Conservation (phyloP, 2,329 filamentous ascomycete genomes). For the Aspergillus sp. region DNA sequence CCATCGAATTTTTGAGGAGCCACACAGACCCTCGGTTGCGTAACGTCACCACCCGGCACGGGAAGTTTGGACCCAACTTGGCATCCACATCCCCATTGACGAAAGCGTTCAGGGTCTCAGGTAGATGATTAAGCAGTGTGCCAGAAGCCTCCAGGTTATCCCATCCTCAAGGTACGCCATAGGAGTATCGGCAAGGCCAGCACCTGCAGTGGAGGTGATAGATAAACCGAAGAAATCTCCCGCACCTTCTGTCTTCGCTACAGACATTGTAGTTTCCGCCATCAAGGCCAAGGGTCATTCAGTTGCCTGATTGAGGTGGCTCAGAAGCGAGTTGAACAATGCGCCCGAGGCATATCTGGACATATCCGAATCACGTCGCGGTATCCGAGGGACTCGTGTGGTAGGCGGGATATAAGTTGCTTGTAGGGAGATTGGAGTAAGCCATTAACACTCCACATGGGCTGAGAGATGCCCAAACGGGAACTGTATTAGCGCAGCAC, state of each 20-base stretch:
- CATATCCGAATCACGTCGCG: slow-evolving; percentile 3
- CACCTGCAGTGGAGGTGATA: not conserved
- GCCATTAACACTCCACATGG: slow-evolving; percentile 1
- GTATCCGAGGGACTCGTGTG: not conserved
- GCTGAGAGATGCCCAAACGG: slow-evolving; percentile 5
- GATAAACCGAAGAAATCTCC: slow-evolving; percentile 2
- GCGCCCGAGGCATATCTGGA: slow-evolving; percentile 2
- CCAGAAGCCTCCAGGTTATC: not conserved
- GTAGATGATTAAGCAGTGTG: not conserved
- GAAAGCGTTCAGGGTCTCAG: not conserved
- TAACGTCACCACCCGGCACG: not conserved
- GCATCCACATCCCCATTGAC: slow-evolving; percentile 1
- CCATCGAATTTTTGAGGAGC: not conserved
- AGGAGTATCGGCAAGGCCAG: not conserved
- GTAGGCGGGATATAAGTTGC: slow-evolving; percentile 2
- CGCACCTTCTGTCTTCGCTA: slow-evolving; percentile 2
- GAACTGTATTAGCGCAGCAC: slow-evolving; percentile 9
- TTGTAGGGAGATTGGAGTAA: slow-evolving; percentile 7
- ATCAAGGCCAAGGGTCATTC: slow-evolving; percentile 1
- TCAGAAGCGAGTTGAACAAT: slow-evolving; percentile 5
- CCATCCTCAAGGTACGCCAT: slow-evolving; percentile 6
- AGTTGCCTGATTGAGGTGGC: slow-evolving; percentile 16
- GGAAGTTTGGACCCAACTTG: not conserved
- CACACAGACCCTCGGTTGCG: not conserved
- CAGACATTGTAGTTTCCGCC: slow-evolving; percentile 17